A percentile compares a stretch with the other conserved stretches of the same genome.
phyloP scores from a whole-genome alignment of 257 asterid species.

The Solanum microdontum region DNA sequence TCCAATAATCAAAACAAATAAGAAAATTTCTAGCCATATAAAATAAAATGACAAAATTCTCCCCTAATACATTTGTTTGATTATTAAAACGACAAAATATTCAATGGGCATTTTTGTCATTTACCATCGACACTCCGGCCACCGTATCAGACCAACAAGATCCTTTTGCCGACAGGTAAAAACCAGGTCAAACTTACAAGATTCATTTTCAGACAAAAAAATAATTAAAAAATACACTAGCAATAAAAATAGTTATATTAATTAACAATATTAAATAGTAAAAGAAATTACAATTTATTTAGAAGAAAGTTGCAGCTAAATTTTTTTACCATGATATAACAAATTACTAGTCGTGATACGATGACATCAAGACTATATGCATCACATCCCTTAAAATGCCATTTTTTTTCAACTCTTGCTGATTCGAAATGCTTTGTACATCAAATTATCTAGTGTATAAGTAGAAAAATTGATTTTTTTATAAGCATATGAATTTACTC shows the following conservation, averaged over 20 bases:
- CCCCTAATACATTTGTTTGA: constrained; percentile 7
- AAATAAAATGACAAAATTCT: neutral
- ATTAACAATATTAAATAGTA: neutral
- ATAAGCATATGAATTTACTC: neutral
- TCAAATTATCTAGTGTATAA: neutral
- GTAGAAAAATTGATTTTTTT: neutral
- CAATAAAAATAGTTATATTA: neutral
- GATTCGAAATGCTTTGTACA: neutral
- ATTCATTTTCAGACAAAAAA: neutral
- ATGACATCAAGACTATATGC: neutral
- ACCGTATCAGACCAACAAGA: constrained; percentile 34
- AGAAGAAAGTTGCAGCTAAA: neutral
- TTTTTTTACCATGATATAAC: neutral
- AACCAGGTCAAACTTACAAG: constrained; percentile 32
- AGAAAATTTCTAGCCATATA: neutral
- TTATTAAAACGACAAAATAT: neutral
- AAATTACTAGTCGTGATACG: neutral
- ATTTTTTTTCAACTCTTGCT: neutral
- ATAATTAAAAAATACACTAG: neutral
- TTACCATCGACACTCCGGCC: constrained; percentile 39
- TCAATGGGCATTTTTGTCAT: constrained; percentile 28
- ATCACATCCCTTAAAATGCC: neutral
- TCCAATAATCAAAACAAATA: constrained; percentile 11
- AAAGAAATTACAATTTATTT: neutral
- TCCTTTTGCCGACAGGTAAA: constrained; percentile 41